Evolutionary conservation across 768 basidiomycete species (phyloP).

Genomic region (Tricholoma flavovirens): DNA sequence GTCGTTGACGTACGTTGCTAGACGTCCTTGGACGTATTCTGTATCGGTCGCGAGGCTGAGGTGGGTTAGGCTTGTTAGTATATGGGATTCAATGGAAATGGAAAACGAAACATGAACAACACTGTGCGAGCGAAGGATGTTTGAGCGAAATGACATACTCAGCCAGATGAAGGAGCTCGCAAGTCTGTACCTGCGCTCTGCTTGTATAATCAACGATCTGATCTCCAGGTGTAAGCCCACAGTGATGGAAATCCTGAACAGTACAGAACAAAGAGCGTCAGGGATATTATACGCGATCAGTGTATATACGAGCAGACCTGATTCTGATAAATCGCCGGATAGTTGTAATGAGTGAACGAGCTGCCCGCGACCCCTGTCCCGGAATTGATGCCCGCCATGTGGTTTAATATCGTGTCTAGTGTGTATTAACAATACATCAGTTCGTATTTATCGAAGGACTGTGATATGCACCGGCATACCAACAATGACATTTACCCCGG

Average conservation of each 20-base stretch:
- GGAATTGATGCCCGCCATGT: conserved; percentile 50
- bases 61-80: conserved; percentile 13
- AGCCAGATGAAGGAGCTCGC: conserved; percentile 45
- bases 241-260: conserved; percentile 54
- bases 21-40: conserved; percentile 46
- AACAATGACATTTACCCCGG: conserved; percentile 52
- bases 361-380: conserved; percentile 48
- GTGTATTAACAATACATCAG: background rate
- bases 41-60: conserved; percentile 62
- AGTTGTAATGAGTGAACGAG: conserved; percentile 47
- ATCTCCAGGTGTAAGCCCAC: conserved; percentile 47
- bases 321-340: conserved; percentile 42
- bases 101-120: background rate
- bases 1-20: conserved; percentile 57
- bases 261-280: background rate
- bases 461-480: conserved; percentile 23
- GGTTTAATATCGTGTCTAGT: conserved; percentile 56
- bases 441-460: background rate
- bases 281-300: background rate
- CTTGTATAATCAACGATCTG: conserved; percentile 52
- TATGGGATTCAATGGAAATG: background rate
- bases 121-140: background rate
- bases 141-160: conserved; percentile 43
- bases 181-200: conserved; percentile 51
- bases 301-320: conserved; percentile 33